phyloP scores from a whole-genome alignment of 176 grass and related monocot genomes.

The Puya raimondii region DNA sequence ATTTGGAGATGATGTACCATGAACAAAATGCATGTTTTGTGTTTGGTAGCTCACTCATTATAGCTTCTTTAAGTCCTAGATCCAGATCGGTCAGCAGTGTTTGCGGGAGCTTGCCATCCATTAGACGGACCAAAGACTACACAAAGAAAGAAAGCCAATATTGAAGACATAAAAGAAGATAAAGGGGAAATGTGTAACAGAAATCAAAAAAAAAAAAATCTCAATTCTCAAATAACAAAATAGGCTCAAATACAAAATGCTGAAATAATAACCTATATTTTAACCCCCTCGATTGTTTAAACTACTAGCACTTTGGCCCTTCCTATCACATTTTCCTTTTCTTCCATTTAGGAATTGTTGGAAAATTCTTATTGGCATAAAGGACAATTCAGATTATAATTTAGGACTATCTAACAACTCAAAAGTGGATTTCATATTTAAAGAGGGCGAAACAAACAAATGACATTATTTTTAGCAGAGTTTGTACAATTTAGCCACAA shows the following conservation, averaged over 20 bases:
- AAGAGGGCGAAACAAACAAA: no score
- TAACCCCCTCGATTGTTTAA: no score
- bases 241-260: neutral
- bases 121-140: constrained; percentile 34
- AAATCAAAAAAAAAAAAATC: neutral
- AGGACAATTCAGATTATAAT: no score
- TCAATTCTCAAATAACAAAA: neutral
- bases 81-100: constrained; percentile 41
- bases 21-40: constrained; percentile 40
- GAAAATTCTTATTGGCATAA: no score
- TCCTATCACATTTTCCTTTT: no score
- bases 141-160: constrained; percentile 2
- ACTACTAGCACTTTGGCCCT: no score
- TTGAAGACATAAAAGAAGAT: neutral
- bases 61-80: constrained; percentile 37
- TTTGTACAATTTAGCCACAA: neutral
- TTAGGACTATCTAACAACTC: no score
- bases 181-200: neutral
- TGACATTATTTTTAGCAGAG: no score
- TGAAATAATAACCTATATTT: no score
- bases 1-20: constrained; percentile 37
- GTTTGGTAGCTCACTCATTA: constrained; percentile 31
- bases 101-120: constrained; percentile 45
- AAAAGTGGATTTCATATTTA: no score
- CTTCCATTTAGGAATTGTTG: no score